Evolutionary conservation across 2,329 filamentous ascomycete genomes (phyloP), one percentile per base, ranked within the genome.

Genomic region (Monilinia aucupariae): DNA sequence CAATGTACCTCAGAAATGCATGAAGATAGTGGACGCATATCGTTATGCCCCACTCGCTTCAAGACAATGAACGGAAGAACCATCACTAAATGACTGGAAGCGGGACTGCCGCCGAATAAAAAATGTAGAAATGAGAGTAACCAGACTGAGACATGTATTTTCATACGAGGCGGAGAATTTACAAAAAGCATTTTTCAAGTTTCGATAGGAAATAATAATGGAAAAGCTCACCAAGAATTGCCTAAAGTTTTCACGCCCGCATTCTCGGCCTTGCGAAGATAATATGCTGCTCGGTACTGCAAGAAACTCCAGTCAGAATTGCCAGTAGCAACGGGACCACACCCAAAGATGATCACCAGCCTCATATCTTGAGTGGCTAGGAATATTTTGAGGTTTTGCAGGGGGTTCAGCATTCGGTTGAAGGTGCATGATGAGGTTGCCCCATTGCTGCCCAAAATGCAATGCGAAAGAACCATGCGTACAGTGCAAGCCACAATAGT

Each of bases 221-320:
- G 60, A 64, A 64, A 49, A 58, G 63, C 90, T 76, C 87, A 97
- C 93, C 94, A 99, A 71, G 90, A 89, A 79, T 97, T 97, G 66
- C 94, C 94, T 68, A 97, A 80, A 62, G 86, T 92, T 80, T 96
- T 97, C 77, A 87, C 89, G 58, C 93, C 93, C 74, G 87, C 90
- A 72, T 90, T 82, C 78, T 97, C 94, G 45, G 94, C 92, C 72
- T 93, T 82, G 72, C 93, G 90, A 76, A 96, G 91, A 78, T 97
- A 97, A 76, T 89, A 90, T 69, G 94, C 92, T 71, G 94, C 83
- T 71, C 82, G 84, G 78, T 85, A 91, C 90, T 92, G 75, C 70
- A 66, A 59, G 59, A 64, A 65, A 64, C 15, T 25, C 22, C 27
- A 49, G 49, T 58, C 50, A 58, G 41, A 22, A 39, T 22, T 59